Conservation (phyloP, 2,329 filamentous ascomycete species). For the Plenodomus tracheiphilus region DNA sequence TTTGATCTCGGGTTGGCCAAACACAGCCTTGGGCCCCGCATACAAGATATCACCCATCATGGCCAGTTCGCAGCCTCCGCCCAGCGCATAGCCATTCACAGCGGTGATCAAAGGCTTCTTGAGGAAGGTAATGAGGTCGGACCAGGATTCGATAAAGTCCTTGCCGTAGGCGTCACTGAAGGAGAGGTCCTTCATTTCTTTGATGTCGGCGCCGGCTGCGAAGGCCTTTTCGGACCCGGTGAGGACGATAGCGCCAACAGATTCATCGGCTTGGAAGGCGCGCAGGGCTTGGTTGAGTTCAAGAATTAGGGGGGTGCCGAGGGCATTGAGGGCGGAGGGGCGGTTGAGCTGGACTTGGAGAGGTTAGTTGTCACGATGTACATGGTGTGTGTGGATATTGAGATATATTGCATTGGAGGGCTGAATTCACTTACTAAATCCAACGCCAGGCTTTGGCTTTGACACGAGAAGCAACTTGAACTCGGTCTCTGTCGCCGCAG, state of each 20-base stretch:
- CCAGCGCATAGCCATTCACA: constrained; percentile 91
- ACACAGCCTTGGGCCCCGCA: constrained; percentile 81
- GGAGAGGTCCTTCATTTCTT: constrained; percentile 93
- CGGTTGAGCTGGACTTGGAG: constrained; percentile 83
- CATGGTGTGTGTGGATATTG: not conserved
- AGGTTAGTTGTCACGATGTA: constrained; percentile 7
- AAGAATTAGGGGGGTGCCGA: constrained; percentile 85
- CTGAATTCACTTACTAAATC: constrained; percentile 65
- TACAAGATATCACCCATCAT: constrained; percentile 98
- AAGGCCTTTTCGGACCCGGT: constrained; percentile 87
- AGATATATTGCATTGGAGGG: not conserved
- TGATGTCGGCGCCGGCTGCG: constrained; percentile 88
- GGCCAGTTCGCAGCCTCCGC: constrained; percentile 93
- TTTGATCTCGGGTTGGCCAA: constrained; percentile 97
- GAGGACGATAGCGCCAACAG: constrained; percentile 59
- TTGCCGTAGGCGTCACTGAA: constrained; percentile 85
- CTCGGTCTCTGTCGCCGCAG: constrained; percentile 43
- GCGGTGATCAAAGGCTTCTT: constrained; percentile 95
- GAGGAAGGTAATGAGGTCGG: constrained; percentile 76
- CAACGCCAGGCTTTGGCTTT: constrained; percentile 84
- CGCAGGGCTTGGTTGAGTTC: constrained; percentile 64
- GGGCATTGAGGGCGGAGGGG: constrained; percentile 92
- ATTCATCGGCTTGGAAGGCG: constrained; percentile 36
- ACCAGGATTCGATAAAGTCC: constrained; percentile 97
- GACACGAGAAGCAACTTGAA: constrained; percentile 87